Evolutionary conservation across 2,329 filamentous ascomycete species (phyloP).

Genomic region (Trichoderma semiorbis): DNA sequence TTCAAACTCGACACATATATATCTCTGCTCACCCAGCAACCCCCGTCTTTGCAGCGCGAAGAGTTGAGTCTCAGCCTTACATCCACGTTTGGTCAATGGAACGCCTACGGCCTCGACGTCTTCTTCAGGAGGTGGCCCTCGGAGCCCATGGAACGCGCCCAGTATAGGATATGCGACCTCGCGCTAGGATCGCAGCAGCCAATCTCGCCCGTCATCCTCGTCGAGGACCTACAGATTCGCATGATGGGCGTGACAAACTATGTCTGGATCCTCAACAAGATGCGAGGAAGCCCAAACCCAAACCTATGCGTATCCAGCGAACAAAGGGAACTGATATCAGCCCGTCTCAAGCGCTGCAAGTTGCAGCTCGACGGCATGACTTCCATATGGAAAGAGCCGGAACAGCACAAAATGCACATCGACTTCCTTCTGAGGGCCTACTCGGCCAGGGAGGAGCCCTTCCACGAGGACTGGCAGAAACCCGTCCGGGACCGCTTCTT

Average conservation of each 20-base stretch:
- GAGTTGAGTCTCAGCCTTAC: conserved; percentile 37
- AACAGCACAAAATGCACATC: conserved; percentile 19
- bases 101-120: conserved; percentile 35
- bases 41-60: conserved; percentile 32
- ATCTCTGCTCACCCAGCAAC: conserved; percentile 31
- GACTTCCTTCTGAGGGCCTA: conserved; percentile 29
- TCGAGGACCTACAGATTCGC: conserved; percentile 36
- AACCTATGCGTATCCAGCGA: conserved; percentile 7
- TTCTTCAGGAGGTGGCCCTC: conserved; percentile 34
- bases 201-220: conserved; percentile 27
- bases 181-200: conserved; percentile 27
- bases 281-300: conserved; percentile 24
- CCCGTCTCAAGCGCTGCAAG: conserved; percentile 21
- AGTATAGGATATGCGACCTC: conserved; percentile 32
- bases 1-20: conserved; percentile 41
- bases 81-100: conserved; percentile 35
- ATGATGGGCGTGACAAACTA: conserved; percentile 30
- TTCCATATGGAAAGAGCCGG: conserved; percentile 19
- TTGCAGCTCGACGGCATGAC: conserved; percentile 22
- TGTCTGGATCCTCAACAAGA: conserved; percentile 32
- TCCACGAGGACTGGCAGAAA: conserved; percentile 24
- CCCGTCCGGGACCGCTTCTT: conserved; percentile 29
- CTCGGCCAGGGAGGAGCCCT: conserved; percentile 27
- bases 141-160: conserved; percentile 32
- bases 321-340: conserved; percentile 6